These are phyloP conservation scores for Trifolium pratense DNA, from an alignment of 306 rosid genomes.

Conservation along the genomic window DNA sequence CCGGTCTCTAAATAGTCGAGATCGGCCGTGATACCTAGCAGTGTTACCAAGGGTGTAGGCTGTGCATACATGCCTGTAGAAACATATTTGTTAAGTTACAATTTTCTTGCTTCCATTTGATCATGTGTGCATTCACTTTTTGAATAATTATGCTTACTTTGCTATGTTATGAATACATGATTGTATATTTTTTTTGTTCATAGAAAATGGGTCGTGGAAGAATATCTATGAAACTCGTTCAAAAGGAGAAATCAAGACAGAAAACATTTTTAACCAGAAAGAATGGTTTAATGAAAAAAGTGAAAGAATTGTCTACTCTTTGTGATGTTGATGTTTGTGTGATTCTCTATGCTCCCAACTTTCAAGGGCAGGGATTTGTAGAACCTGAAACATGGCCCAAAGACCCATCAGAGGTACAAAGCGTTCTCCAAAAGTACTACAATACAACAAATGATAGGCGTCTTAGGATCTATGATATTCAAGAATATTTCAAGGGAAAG, in stretches of 20 bases:
- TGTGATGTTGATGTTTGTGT: conserved; percentile 40
- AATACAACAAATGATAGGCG: conserved; percentile 13
- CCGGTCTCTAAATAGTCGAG: no score
- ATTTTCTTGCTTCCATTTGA: not conserved
- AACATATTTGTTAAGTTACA: not conserved
- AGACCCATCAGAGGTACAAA: not conserved
- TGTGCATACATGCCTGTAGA: no score
- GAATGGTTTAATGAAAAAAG: conserved; percentile 40
- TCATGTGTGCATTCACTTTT: not conserved
- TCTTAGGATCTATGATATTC: conserved; percentile 28
- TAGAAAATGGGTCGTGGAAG: conserved; percentile 49
- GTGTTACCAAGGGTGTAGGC: no score
- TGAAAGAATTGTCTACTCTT: conserved; percentile 33
- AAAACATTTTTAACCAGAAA: conserved; percentile 40
- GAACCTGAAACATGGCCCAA: conserved; percentile 42
- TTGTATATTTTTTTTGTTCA: not conserved
- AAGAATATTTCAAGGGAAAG: conserved; percentile 35
- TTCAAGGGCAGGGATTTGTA: not conserved
- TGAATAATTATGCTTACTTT: not conserved
- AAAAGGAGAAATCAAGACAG: conserved; percentile 38
- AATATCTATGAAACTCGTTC: conserved; percentile 36
- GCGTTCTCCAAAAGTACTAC: conserved; percentile 30
- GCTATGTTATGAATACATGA: not conserved
- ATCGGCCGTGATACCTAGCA: no score
- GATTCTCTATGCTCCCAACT: conserved; percentile 35